Base-by-base conservation (phyloP, 2,329 filamentous ascomycete species). In the Escovopsis sp. region DNA sequence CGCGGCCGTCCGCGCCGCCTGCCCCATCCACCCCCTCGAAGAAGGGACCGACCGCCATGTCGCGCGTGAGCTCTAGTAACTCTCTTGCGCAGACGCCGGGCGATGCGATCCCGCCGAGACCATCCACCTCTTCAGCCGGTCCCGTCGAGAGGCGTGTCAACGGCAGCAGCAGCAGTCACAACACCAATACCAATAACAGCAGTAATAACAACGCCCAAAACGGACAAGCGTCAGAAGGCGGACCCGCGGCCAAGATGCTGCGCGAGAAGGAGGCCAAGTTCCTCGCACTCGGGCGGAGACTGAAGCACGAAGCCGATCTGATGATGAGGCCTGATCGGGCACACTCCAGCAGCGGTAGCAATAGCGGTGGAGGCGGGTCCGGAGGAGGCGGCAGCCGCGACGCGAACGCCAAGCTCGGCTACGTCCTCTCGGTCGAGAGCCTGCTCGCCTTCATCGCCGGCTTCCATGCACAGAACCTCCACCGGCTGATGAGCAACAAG, bases 221-320 rank as follows among this genome's bases (percentile, higher is more conserved):
- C n/a, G n/a, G n/a, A 10, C 55, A 60, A 28, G 43, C 38, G 9
- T 27, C 35, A 19, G 55, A 50, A 17, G 17, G 31, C n/a, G 42
- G 46, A 12, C 34, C 21, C 12, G 49, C 52, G n/a, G 40, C 42
- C 7, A 46, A 38, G 12, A 41, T 44, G 2, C 45, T 61, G 17
- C 50, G 51, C 7, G 52, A 60, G 2, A 60, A 54, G 29, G 56
- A 62, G 16, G 41, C 45, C 11, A 52, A 47, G 23, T 63, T 62
- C 43, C 52, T 50, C 19, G 48, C 41, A 3, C 45, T 71, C 7
- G 70, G 65, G 3, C 63, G 57, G 23, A 63, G 59, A 35, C 54
- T 74, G 14, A 75, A 75, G 54, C 69, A 72, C 40, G 55, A 62
- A 11, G 65, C 68, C 18, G 70, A 75, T 41, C 34, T 47, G 4